These are phyloP conservation scores for Globisporangium solare DNA, from an alignment of 352 stramenopile genomes.

Conservation along the genomic window DNA sequence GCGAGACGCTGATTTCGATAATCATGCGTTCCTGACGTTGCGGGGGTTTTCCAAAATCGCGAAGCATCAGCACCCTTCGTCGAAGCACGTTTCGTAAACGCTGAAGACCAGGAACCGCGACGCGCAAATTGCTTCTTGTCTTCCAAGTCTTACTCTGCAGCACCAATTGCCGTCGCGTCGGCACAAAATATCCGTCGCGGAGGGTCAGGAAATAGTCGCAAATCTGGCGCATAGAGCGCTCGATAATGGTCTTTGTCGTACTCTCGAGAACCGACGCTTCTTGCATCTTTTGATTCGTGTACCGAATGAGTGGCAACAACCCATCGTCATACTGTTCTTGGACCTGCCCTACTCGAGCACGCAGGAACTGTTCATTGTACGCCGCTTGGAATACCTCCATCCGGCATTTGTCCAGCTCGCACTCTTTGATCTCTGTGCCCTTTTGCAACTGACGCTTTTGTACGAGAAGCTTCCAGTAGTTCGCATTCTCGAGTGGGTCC, in stretches of 20 bases:
- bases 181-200: slow-evolving; percentile 31
- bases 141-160: slow-evolving; percentile 35
- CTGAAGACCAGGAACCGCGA: slow-evolving; percentile 45
- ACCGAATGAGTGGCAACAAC: slow-evolving; percentile 23
- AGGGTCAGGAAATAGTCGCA: slow-evolving; percentile 38
- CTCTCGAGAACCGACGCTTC: slow-evolving; percentile 25
- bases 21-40: slow-evolving; percentile 30
- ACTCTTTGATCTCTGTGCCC: slow-evolving; percentile 24
- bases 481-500: slow-evolving; percentile 79
- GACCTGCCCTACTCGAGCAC: slow-evolving; percentile 20
- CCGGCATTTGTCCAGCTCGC: slow-evolving; percentile 37
- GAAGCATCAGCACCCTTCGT: slow-evolving; percentile 30
- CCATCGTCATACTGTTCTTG: slow-evolving; percentile 32
- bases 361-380: slow-evolving; percentile 50
- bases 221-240: slow-evolving; percentile 30
- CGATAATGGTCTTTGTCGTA: slow-evolving; percentile 16
- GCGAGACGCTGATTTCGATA: slow-evolving; percentile 42
- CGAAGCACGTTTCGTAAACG: slow-evolving; percentile 37
- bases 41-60: slow-evolving; percentile 14
- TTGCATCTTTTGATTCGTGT: slow-evolving; percentile 20
- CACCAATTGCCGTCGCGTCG: slow-evolving; percentile 46
- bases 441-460: slow-evolving; percentile 53
- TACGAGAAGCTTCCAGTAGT: slow-evolving; percentile 66
- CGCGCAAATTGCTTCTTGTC: slow-evolving; percentile 16
- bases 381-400: slow-evolving; percentile 57